phyloP scores from a whole-genome alignment of 2,329 filamentous ascomycete species.

The Aspergillus unguis region DNA sequence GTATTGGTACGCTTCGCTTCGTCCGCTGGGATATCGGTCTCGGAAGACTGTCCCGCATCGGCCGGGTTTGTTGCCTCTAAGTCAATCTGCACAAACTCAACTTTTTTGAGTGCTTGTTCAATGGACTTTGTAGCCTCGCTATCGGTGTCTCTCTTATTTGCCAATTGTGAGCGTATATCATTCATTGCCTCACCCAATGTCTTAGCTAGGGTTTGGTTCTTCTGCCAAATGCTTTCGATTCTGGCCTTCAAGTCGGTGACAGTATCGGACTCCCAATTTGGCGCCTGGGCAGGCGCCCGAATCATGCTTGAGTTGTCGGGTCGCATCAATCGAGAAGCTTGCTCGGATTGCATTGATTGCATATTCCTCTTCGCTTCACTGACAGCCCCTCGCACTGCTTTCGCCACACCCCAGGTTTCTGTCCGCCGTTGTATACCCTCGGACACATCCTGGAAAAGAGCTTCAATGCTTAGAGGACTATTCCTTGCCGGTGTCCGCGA shows the following conservation, averaged over 20 bases:
- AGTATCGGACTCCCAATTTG: constrained; percentile 14
- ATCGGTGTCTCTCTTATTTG: constrained; percentile 23
- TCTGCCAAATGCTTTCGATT: constrained; percentile 36
- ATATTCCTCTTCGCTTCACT: constrained; percentile 47
- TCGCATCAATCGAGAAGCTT: constrained; percentile 26
- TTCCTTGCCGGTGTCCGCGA: constrained; percentile 36
- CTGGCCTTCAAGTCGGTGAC: constrained; percentile 30
- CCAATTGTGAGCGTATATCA: constrained; percentile 38
- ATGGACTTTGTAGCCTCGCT: constrained; percentile 29
- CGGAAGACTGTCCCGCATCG: constrained; percentile 7
- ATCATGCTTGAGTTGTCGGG: constrained; percentile 14
- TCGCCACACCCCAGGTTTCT: constrained; percentile 49
- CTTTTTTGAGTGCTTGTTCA: constrained; percentile 37
- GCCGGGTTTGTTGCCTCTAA: constrained; percentile 40
- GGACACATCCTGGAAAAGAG: constrained; percentile 48
- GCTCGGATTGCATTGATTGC: constrained; percentile 43
- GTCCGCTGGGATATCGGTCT: constrained; percentile 2
- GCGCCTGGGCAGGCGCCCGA: constrained; percentile 15
- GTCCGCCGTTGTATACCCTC: constrained; percentile 47
- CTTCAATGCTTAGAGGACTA: constrained; percentile 43
- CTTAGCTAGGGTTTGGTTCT: constrained; percentile 41
- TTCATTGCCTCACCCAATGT: constrained; percentile 42
- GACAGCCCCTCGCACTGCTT: constrained; percentile 48
- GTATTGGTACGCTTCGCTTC: constrained; percentile 3
- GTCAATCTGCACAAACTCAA: constrained; percentile 44